Evolutionary conservation across 441 rosid genomes (phyloP).

Genomic region (Daphne laureola): DNA sequence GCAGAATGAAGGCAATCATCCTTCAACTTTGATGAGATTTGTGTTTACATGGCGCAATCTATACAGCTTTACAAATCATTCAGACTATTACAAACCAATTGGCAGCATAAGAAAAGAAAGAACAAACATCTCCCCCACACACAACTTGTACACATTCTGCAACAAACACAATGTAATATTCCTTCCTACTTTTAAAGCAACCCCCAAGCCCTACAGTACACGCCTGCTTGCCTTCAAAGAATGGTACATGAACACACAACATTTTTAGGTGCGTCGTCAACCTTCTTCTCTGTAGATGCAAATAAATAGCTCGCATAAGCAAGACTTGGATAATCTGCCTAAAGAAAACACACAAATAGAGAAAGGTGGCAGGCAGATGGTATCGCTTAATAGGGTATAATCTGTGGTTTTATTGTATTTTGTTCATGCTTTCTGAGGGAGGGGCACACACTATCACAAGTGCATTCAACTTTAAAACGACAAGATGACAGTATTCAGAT

Average conservation of each 20-base stretch:
- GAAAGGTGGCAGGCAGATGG: neutral
- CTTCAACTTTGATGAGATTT: slow-evolving; percentile 16
- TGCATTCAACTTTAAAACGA: no score
- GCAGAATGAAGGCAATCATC: slow-evolving; percentile 10
- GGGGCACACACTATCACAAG: no score
- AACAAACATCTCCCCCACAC: slow-evolving; percentile 17
- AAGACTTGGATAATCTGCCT: neutral
- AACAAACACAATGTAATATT: slow-evolving; percentile 17
- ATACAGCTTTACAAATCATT: slow-evolving; percentile 25
- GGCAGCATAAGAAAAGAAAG: neutral
- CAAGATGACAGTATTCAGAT: no score
- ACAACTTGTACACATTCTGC: slow-evolving; percentile 18
- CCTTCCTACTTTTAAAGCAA: slow-evolving; percentile 6
- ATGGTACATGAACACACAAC: slow-evolving; percentile 82
- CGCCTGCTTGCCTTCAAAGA: slow-evolving; percentile 37
- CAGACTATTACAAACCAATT: slow-evolving; percentile 13
- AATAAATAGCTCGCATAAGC: slow-evolving; percentile 1
- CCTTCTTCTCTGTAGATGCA: slow-evolving; percentile 70
- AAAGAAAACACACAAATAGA: neutral
- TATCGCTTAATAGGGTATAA: no score
- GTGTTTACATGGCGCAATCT: slow-evolving; percentile 24
- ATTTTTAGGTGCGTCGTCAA: slow-evolving; percentile 61
- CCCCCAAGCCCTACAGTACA: slow-evolving; percentile 7
- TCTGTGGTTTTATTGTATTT: no score
- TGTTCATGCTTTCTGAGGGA: no score